Conservation (phyloP, 345 rosid species). For the Eucalyptus pauciflora region DNA sequence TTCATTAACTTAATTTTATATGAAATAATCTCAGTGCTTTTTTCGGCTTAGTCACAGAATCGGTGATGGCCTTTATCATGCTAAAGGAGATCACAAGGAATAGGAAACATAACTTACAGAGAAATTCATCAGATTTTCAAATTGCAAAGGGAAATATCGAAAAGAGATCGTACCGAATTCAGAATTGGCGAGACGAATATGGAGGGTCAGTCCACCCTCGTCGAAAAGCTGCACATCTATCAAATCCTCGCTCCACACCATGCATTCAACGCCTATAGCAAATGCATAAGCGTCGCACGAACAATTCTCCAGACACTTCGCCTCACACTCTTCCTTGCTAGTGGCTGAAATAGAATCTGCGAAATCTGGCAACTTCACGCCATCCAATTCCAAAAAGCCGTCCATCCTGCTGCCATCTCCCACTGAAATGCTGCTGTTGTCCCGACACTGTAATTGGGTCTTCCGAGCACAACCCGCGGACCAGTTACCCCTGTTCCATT, state of each 20-base stretch:
- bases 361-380: slow-evolving; percentile 31
- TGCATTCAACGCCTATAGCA: slow-evolving; percentile 32
- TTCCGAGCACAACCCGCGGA: slow-evolving; percentile 31
- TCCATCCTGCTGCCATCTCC: slow-evolving; percentile 5
- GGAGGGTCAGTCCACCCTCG: slow-evolving; percentile 18
- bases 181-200: slow-evolving; percentile 44
- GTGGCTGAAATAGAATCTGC: background rate
- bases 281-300: slow-evolving; percentile 54
- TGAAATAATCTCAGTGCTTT: background rate
- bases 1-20: background rate
- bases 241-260: slow-evolving; percentile 48
- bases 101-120: background rate
- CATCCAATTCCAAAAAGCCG: slow-evolving; percentile 6
- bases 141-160: background rate
- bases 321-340: slow-evolving; percentile 2
- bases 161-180: slow-evolving; percentile 39
- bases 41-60: background rate
- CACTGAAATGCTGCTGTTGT: background rate
- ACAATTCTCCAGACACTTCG: slow-evolving; percentile 27
- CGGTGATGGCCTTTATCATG: background rate
- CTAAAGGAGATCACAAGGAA: background rate
- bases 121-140: background rate
- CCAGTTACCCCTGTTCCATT: slow-evolving; percentile 18
- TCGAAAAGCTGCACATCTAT: slow-evolving; percentile 39
- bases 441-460: slow-evolving; percentile 13